Base-by-base conservation (phyloP, 2,329 filamentous ascomycete species). In the Cyclaneusma minus region DNA sequence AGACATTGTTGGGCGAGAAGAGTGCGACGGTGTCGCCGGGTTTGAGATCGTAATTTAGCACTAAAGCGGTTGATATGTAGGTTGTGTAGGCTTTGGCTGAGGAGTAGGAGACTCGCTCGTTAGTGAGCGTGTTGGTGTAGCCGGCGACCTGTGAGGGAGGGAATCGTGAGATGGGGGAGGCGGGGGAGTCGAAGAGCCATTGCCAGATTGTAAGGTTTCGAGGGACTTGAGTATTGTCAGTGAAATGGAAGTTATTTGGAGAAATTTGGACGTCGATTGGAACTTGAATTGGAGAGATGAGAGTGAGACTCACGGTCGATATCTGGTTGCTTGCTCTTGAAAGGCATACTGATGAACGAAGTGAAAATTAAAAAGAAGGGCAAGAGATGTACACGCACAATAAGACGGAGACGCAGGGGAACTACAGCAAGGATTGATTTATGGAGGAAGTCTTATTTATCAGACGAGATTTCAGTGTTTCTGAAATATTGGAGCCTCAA, bases 1-100 rank as follows among this genome's bases (percentile, higher is more conserved):
- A 76, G 28, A 77, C 64, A 7, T 64, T 70, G 39, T 78, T 78
- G 13, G 63, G 63, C 27, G 60, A 62, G 48, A 75, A 77, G 2
- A 78, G 49, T 0, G 66, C 57, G 2, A 76, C 60, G 0, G 65
- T 68, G 4, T 77, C 55, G 2, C 62, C 63, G 10, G 55, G 40
- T 21, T 57, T 38, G 16, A 78, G 51, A 3, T 59, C 62, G 48
- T 68, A 64, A 9, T 60, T 56, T 32, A 55, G 61, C 6, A 61
- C 57, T 8, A 78, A 51, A 0, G 67, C 65, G 0, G 70, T 75
- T 1, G 68, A 73, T 8, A 78, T 54, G 32, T 63, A 55, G 0
- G 60, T 72, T 0, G 68, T 60, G 25, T 61, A 58, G 4, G 56
- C 49, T 38, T 68, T 73, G 20, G 76, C 56, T 16, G 70, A 50